Evolutionary conservation across 2,329 filamentous ascomycete species (phyloP), one percentile per base, ranked within the genome.

Genomic region (Camillea tinctor): DNA sequence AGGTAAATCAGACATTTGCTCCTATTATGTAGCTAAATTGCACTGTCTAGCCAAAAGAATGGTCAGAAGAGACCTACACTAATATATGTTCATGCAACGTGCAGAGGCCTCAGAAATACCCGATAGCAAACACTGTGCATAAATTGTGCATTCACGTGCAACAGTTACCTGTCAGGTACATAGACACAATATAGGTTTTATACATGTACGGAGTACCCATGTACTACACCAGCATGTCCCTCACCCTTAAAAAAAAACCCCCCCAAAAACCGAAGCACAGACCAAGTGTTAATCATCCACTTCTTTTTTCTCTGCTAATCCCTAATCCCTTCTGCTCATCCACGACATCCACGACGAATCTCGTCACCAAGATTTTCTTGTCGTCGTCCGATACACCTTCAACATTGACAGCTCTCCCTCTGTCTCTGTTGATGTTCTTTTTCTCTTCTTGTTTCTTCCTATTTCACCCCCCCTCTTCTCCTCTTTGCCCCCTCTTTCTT

Each of bases 401-500:
- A 58, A 55, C 62, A 58, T 56, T 59, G 57, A 58, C 60, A 56
- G 50, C 56, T 56, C 48, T 44, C 36, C 36, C 36, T 44, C 36
- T 44, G 36, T 44, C 36, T 44, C 11, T 44, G 36, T 44, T 15
- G 36, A 44, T 15, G 11, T 44, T n/a, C n/a, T 55, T 55, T 21
- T 57, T 51, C n/a, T n/a, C n/a, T 55, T 55, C 23, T 57, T 51
- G 36, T 44, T 6, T 44, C 36, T 44, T 44, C 53, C 57, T 60
- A 57, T 55, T 44, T 52, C 48, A 48, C 52, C 48, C 57, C 55
- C 40, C 58, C 50, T 52, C 60, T 57, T 58, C 60, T 52, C 56
- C 61, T 59, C 60, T 54, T 30, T 61, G 54, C 55, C 62, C 57
- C 57, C 54, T 57, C 56, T 60, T 57, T 59, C 60, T 60, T 57